These are phyloP conservation scores for Lepidium campestre DNA, from an alignment of 441 rosid species.

Conservation along the genomic window DNA sequence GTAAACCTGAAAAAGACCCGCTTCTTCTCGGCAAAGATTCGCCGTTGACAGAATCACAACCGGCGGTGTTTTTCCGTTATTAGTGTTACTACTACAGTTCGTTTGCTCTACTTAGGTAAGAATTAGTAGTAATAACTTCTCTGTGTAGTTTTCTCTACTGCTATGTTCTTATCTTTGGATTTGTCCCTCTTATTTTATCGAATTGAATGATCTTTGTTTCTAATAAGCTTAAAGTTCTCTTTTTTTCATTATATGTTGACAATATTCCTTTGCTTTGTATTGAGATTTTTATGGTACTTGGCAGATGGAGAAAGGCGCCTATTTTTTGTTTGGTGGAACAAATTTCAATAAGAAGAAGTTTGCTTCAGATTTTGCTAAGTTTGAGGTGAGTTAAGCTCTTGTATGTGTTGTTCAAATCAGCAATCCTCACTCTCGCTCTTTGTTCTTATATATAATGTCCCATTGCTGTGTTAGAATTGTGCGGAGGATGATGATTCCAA, in stretches of 20 bases:
- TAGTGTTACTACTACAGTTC: neutral
- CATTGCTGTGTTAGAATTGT: slow-evolving; percentile 29
- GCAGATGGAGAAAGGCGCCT: slow-evolving; percentile 53
- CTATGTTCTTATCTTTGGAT: neutral
- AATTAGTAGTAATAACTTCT: neutral
- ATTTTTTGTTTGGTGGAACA: slow-evolving; percentile 75
- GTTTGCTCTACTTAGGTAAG: neutral
- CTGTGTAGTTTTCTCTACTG: neutral
- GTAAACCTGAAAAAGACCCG: neutral
- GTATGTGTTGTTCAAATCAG: neutral
- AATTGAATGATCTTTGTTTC: neutral
- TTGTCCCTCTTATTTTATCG: neutral
- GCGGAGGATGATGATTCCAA: slow-evolving; percentile 30
- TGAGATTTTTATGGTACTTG: neutral
- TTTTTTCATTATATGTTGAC: neutral
- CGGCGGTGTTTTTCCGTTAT: neutral
- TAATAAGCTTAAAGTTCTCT: neutral
- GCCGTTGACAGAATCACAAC: slow-evolving; percentile 7
- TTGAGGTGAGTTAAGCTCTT: slow-evolving; percentile 41
- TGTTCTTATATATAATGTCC: neutral
- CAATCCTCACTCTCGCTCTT: neutral
- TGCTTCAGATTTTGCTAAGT: slow-evolving; percentile 55
- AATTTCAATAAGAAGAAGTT: slow-evolving; percentile 59
- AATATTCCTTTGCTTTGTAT: neutral
- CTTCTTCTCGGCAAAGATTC: slow-evolving; percentile 1